Base-by-base conservation (phyloP, 2,329 filamentous ascomycete species). In the Aschersonia sp. region DNA sequence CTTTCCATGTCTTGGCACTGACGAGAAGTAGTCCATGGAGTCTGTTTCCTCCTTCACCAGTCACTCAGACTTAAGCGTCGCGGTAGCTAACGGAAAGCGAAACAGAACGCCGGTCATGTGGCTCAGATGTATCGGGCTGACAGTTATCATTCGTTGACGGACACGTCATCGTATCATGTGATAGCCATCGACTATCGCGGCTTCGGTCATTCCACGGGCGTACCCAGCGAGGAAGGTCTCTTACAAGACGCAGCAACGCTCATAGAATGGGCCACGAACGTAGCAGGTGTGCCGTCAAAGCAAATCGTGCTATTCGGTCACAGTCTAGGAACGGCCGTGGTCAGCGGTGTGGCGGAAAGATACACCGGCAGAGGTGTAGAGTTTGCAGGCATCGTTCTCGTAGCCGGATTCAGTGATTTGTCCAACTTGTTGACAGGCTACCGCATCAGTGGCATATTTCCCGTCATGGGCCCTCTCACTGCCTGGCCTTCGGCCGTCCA, bases 181-280 rank as follows among this genome's bases (percentile, higher is more conserved):
- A 71, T 96, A n/a, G 78, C 87, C 40, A 80, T 95, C 56, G 89
- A 95, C 69, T 96, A 96, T 65, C 84, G 89, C 20, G 89, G 89
- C 5, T 96, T 87, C 56, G 89, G 89, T 1, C 74, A 78, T 40
- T 92, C 85, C 6, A 86, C 82, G 0, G 88, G 91, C n/a, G 68
- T 65, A 4, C 91, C 91, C 0, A 83, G 81, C 0, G 91, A 97
- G 66, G 67, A 75, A 38, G 91, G 91, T 0, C 67, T 97, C 5
- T 85, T 94, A 48, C 78, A 77, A 4, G 91, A 97, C 60, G 87
- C 82, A 12, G 71, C 84, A 3, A 73, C 87, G 0, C 67, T 87
- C 3, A 71, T 94, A 3, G 74, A 88, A 51, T 94, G 85, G 68
- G 78, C 85, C 7, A 71, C 88, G 40, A 67, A 77, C 28, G 68